phyloP scores from a whole-genome alignment of 176 grass and related monocot species.

The Oryza coarctata region DNA sequence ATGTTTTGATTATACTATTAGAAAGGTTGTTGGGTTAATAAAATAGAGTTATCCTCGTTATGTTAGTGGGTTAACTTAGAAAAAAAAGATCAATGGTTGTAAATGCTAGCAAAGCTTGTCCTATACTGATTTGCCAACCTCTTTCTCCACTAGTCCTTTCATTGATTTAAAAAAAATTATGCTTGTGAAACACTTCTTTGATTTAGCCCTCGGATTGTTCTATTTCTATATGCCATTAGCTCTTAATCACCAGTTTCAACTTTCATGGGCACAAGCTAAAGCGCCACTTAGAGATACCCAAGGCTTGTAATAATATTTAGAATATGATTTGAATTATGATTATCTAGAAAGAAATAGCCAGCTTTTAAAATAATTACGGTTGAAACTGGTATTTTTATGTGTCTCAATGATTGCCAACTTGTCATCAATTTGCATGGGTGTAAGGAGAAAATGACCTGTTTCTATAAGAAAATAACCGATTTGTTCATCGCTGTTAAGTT shows the following conservation, averaged over 20 bases:
- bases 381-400: conserved; percentile 30
- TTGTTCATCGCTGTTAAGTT: too few relatives aligned
- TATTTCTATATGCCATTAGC: not conserved
- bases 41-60: not conserved
- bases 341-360: conserved; percentile 25
- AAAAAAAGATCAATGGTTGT: not conserved
- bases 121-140: conserved; percentile 6
- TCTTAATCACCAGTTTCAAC: not conserved
- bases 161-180: not conserved
- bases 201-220: not conserved
- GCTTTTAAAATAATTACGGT: conserved; percentile 42
- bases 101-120: not conserved
- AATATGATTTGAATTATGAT: conserved; percentile 34
- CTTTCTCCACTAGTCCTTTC: not conserved
- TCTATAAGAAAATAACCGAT: too few relatives aligned
- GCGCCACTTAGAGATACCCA: conserved; percentile 7
- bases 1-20: too few relatives aligned
- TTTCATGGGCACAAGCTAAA: not conserved
- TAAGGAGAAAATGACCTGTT: not conserved
- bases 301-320: conserved; percentile 8
- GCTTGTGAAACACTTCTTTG: conserved; percentile 6
- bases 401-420: not conserved
- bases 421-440: not conserved
- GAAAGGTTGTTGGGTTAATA: not conserved
- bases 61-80: not conserved